Base-by-base conservation (phyloP, 768 basidiomycete species). In the Amyloporia xantha region DNA sequence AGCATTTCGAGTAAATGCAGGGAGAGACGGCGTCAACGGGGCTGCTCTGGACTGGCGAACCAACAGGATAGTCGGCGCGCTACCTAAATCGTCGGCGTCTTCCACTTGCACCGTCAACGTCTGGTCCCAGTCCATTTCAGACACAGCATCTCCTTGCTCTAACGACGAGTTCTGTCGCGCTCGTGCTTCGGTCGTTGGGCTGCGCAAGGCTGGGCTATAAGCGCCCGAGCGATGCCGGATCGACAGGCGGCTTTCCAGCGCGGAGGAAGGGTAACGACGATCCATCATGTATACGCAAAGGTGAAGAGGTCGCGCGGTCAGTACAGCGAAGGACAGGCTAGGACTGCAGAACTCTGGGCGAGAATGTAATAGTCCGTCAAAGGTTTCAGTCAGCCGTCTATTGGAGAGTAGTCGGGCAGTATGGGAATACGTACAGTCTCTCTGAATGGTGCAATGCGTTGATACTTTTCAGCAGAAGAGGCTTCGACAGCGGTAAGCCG, bases 161-260 rank as follows among this genome's bases (percentile, higher is more conserved):
- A 15, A 33, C 9, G 30, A 33, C 19, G 38, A 19, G 7, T 39
- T 7, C 6, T 17, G 38, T 12, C 21, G 47, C 36, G 17, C 25
- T 12, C 12, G 20, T n/a, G 45, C 5, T 20, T 21, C 17, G n/a
- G n/a, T n/a, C 13, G 6, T 20, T 27, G 47, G 6, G 15, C 15
- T 15, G 15, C 30, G 30, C 38, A 50, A 30, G 13, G 35, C 37
- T 1, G 57, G 58, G 45, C 57, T 58, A 52, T 50, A 54, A 3
- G 51, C 54, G 25, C 61, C 58, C 2, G 61, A 59, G 19, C 61
- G 61, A 25, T 52, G 58, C 9, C 61, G 57, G 21, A 57, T 57
- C 13, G 46, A 47, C 7, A 54, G 54, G 17, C 47, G 47, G 26
- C 30, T 40, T 1, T 48, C 41, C 2, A 54, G 33, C 11, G 56